Base-by-base conservation (phyloP, 1,139 yeast genomes). In the Yamadazyma taylorii region DNA sequence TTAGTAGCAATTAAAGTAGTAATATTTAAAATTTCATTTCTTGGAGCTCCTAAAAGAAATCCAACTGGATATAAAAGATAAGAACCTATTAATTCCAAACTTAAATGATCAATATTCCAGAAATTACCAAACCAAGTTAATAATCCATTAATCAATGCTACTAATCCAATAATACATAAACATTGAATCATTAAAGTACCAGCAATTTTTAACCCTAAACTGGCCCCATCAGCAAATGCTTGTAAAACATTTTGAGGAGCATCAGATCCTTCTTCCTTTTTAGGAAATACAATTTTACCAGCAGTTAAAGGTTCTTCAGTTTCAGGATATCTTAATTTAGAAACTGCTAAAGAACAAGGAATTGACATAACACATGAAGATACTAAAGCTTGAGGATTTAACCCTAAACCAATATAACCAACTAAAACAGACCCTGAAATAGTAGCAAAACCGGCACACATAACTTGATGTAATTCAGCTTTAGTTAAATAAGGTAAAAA, bases 291-390 rank as follows among this genome's bases (percentile, higher is more conserved):
- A 26, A 74, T 69, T 38, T 61, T 63, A 33, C 82, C 81, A 39
- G 69, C 58, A 17, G 85, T 72, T 30, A 79, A 50, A 2, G 85
- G 71, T 42, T 64, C 70, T 48, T 80, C 85, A 14, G 77, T 70
- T 54, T 80, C 86, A 12, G 86, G 86, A 48, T 62, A 67, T 56
- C 85, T 70, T 47, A 80, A 65, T 54, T 79, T 79, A 13, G 85
- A 78, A 17, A 79, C 75, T 8, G 85, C 83, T 43, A 80, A 63
- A 8, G 84, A 75, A 22, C 83, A 82, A 5, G 86, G 86, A 53
- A 80, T 79, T 2, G 85, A 79, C 86, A 80, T 80, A 42, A 80
- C 82, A 68, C 85, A 80, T 19, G 84, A 76, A 15, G 83, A 75
- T 17, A 80, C 78, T 50, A 80, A 66, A 6, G 85, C 85, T 53